Base-by-base conservation (phyloP, 148 eudicot genomes). In the Nyssa sinensis region DNA sequence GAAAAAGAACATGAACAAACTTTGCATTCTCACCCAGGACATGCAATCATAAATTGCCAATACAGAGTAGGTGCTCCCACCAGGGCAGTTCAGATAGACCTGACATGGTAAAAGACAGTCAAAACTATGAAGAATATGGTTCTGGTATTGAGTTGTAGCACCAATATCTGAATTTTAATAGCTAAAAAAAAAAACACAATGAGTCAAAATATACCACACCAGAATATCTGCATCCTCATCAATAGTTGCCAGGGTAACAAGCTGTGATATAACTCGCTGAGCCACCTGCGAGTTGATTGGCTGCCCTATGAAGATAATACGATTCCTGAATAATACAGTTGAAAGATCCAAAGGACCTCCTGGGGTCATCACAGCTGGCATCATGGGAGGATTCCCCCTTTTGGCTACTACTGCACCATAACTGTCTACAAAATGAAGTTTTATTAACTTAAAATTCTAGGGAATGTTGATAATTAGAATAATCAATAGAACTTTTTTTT, bases 341-440 rank as follows among this genome's bases (percentile, higher is more conserved):
- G 98, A 90, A 80, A 94, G 92, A 78, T 91, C 98, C 87, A 92
- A 34, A 30, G 92, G 87, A 66, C 97, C 98, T 67, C 88, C 92
- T 28, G 98, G 98, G 74, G 98, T 90, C 89, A 92, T 78, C 53
- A 94, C 87, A 71, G 91, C 91, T n/a, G 98, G 98, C 97, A 94
- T 90, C 51, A 93, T 57, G 1, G 94, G 94, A 67, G 91, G 97
- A 77, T 89, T 91, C 59, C 87, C 90, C 77, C 67, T 83, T 77
- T 53, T 84, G 51, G 98, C 92, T 80, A 74, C 84, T 75, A 94
- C 80, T 71, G 88, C 85, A 66, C 87, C 84, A 67, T 78, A 79
- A 76, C 95, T 94, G 91, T 67, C 62, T 72, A 77, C 64, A 62
- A 21, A 81, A 73, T 28, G 41, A 34, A 19, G 30, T 70, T 55